phyloP scores from a whole-genome alignment of 805 yeast genomes.

The Jamesozyma spencerorum region DNA sequence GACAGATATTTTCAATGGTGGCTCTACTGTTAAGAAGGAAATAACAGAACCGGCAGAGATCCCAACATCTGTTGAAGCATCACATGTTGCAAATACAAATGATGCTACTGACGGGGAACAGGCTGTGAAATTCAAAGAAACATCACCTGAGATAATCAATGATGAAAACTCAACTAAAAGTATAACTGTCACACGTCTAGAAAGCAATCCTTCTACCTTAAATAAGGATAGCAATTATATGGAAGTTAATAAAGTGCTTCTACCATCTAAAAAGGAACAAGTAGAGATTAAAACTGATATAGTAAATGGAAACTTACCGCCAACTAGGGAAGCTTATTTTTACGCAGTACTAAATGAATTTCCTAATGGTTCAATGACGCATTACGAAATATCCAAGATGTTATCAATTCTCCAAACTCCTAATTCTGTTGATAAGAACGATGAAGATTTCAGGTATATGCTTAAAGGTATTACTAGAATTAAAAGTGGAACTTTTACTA shows the following conservation, averaged over 20 bases:
- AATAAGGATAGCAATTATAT: background rate
- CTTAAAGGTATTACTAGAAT: slow-evolving; percentile 17
- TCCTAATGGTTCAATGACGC: slow-evolving; percentile 8
- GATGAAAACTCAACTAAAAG: background rate
- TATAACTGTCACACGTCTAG: background rate
- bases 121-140: slow-evolving; percentile 21
- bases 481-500: slow-evolving; percentile 22
- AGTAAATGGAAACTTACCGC: too few species aligned
- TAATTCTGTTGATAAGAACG: background rate
- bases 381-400: slow-evolving; percentile 10
- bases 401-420: background rate
- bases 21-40: background rate
- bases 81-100: slow-evolving; percentile 1
- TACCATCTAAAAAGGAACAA: background rate
- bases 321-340: background rate
- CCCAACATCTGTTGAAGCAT: background rate
- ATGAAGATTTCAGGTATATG: slow-evolving; percentile 12
- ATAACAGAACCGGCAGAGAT: background rate
- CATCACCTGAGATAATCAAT: slow-evolving; percentile 22
- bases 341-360: slow-evolving; percentile 3
- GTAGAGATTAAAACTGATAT: background rate
- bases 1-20: slow-evolving; percentile 21
- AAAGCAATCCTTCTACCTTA: background rate
- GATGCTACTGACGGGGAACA: slow-evolving; percentile 10
- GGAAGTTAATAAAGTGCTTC: background rate